Evolutionary conservation across 768 basidiomycete species (phyloP), one percentile per base, ranked within the genome.

Genomic region (Hydnomerulius pinastri): DNA sequence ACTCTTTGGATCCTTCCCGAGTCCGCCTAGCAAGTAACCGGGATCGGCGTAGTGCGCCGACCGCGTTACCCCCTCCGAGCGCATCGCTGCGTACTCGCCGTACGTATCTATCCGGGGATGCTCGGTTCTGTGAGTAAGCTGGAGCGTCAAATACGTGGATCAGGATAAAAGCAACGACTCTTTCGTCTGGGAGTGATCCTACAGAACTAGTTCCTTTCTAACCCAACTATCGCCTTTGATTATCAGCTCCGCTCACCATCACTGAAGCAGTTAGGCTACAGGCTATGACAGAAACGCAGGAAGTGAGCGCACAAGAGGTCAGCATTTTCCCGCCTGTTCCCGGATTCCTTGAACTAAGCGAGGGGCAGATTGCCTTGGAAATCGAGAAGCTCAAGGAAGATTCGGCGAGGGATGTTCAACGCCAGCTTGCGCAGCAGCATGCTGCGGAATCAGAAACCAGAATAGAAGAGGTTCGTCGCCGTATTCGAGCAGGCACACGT

Each of bases 371-470:
- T 9, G 59, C 61, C 1, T 53, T 57, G 4, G 40, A 65, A 25
- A 58, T 66, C 6, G 43, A 30, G 25, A 47, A 66, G 28, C 53
- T 65, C 12, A 49, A 53, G 42, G 46, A 47, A 6, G 59, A 65
- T 35, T 66, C 64, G 2, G 55, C 29, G 21, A 54, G 9, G 4
- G 64, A 65, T 28, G 61, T 66, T 6, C 27, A 59, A 36, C 56
- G 54, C 25, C 61, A 66, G 17, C 38, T 63, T 13, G 43, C 42
- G 32, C 48, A 56, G 11, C 64, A 65, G 15, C 48, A 45, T n/a
- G 7, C 12, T 35, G 64, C 51, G 1, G 54, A 40, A 12, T 45
- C 28, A 11, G 17, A 40, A n/a, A 28, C 1, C 0, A 12, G 33
- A 6, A 27, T 50, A 6, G 35, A 50, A 51, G 50, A 57, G 55